These are phyloP conservation scores for Globisporangium cystogenes DNA, from an alignment of 352 stramenopile genomes.

Conservation along the genomic window DNA sequence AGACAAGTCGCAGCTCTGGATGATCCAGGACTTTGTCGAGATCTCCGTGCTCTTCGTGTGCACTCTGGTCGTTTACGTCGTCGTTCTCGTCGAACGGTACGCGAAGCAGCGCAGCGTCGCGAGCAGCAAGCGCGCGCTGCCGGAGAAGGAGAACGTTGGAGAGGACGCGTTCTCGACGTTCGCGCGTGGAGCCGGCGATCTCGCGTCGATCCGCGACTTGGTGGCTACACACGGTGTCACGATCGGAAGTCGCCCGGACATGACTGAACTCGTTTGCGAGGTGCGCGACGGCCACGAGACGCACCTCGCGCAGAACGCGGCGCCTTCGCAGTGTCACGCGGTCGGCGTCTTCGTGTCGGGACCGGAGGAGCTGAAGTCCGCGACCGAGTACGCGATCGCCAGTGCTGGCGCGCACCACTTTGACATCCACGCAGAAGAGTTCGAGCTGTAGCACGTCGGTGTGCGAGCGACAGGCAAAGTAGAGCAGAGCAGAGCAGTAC, in stretches of 20 bases:
- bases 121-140: too few species aligned
- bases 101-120: neutral
- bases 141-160: neutral
- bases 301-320: neutral
- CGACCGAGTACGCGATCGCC: neutral
- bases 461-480: too few species aligned
- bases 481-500: too few species aligned
- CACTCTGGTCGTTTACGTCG: conserved; percentile 4
- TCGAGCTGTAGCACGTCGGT: neutral
- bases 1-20: conserved; percentile 26
- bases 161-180: neutral
- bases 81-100: conserved; percentile 3
- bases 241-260: conserved; percentile 25
- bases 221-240: conserved; percentile 19
- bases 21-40: conserved; percentile 22
- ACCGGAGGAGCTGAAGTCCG: neutral
- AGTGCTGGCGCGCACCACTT: neutral
- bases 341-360: neutral
- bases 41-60: conserved; percentile 18
- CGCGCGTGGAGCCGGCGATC: conserved; percentile 1
- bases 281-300: conserved; percentile 14
- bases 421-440: neutral
- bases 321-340: neutral
- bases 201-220: conserved; percentile 24
- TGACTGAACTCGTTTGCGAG: conserved; percentile 21